phyloP scores from a whole-genome alignment of 2,329 filamentous ascomycete genomes.

The Colletotrichum gloeosporioides region DNA sequence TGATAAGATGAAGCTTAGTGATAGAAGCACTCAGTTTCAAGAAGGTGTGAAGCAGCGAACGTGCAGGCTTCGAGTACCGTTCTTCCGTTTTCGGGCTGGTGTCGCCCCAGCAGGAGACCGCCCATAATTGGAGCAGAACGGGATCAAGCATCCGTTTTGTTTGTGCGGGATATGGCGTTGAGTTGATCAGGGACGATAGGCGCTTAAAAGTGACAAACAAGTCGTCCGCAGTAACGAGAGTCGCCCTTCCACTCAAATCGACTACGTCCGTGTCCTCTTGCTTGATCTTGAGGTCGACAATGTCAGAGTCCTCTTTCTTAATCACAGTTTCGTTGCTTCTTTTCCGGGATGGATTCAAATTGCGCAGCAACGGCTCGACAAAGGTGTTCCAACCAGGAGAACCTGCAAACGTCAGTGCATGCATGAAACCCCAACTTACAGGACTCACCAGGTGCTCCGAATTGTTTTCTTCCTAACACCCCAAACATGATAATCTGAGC shows the following conservation, averaged over 20 bases:
- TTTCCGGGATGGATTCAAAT: conserved; percentile 50
- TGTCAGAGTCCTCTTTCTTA: conserved; percentile 23
- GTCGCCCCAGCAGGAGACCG: conserved; percentile 57
- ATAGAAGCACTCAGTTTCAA: conserved; percentile 60
- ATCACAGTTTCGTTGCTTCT: conserved; percentile 24
- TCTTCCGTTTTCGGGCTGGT: conserved; percentile 37
- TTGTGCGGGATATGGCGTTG: conserved; percentile 71
- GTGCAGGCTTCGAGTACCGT: conserved; percentile 50
- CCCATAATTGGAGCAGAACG: conserved; percentile 68
- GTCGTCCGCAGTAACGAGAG: conserved; percentile 52
- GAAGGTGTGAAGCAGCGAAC: conserved; percentile 59
- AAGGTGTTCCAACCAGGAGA: conserved; percentile 67
- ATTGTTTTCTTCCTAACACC: conserved; percentile 67
- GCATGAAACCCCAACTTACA: not conserved
- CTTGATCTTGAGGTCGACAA: conserved; percentile 22
- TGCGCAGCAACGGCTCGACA: conserved; percentile 60
- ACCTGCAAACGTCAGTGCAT: conserved; percentile 37
- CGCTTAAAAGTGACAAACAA: conserved; percentile 59
- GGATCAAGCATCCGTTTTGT: conserved; percentile 65
- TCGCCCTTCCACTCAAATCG: conserved; percentile 46
- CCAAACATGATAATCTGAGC: conserved; percentile 70
- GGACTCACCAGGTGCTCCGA: conserved; percentile 63
- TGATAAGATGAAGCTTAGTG: conserved; percentile 53
- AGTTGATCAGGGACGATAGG: conserved; percentile 60
- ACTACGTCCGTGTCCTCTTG: conserved; percentile 41